A percentile compares a stretch with the other conserved stretches of the same genome.
These are phyloP conservation scores for Kwoniella heveanensis DNA, from an alignment of 768 basidiomycete genomes.

Conservation along the genomic window DNA sequence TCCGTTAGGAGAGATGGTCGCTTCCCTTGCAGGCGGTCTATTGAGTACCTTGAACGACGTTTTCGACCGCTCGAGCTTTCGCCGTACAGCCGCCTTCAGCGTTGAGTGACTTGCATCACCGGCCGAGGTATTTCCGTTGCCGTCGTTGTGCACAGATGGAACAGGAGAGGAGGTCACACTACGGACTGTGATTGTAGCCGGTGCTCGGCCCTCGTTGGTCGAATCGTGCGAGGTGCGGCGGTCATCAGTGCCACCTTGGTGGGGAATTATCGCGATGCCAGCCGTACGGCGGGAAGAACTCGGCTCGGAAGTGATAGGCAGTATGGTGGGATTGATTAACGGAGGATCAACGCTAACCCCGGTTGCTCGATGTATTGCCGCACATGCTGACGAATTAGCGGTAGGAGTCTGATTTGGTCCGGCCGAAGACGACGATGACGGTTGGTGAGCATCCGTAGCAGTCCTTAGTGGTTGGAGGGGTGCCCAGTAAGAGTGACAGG, in stretches of 20 bases:
- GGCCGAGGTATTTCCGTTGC: not conserved
- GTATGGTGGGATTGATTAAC: not conserved
- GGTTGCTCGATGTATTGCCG: not conserved
- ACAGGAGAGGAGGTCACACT: not conserved
- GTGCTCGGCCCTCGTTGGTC: not conserved
- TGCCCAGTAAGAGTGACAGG: not conserved
- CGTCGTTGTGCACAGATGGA: not conserved
- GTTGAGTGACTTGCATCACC: constrained; percentile 3
- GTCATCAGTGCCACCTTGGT: too few relatives aligned
- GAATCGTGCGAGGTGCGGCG: not conserved
- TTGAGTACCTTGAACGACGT: constrained; percentile 21
- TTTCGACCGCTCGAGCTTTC: constrained; percentile 28
- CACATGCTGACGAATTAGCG: not conserved
- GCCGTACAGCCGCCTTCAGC: constrained; percentile 19
- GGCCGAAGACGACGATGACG: not conserved
- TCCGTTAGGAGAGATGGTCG: too few relatives aligned
- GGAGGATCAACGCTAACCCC: not conserved
- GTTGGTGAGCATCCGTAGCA: not conserved
- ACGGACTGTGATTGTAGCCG: not conserved
- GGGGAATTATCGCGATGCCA: too few relatives aligned
- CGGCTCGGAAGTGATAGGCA: not conserved
- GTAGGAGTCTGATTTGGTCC: not conserved
- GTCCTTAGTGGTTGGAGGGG: not conserved
- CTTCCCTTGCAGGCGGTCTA: constrained; percentile 3
- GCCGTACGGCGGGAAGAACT: too few relatives aligned